Evolutionary conservation across 1,139 yeast species (phyloP).

Genomic region (Magnusiomyces ingens): DNA sequence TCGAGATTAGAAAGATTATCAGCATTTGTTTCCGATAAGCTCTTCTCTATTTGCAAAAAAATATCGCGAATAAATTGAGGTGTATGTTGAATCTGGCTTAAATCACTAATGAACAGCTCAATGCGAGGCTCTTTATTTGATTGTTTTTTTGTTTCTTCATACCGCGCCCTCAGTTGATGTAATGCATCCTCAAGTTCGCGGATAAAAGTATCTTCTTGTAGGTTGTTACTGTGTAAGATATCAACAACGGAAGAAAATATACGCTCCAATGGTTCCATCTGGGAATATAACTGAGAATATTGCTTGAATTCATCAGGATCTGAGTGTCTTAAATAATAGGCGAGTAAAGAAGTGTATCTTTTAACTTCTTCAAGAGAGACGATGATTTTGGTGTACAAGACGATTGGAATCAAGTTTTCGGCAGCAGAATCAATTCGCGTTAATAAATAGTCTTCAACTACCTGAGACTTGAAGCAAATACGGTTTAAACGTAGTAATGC

Average conservation of each 20-base stretch:
- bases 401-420: conserved; percentile 9
- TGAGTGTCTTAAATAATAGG: conserved; percentile 15
- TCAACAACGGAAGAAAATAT: conserved; percentile 17
- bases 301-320: conserved; percentile 18
- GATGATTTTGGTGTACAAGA: conserved; percentile 16
- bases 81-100: conserved; percentile 11
- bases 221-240: conserved; percentile 14
- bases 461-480: conserved; percentile 16
- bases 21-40: neutral
- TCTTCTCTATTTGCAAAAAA: neutral
- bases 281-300: conserved; percentile 13
- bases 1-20: conserved; percentile 1
- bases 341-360: conserved; percentile 14
- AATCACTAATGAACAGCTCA: conserved; percentile 12
- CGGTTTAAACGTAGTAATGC: conserved; percentile 18
- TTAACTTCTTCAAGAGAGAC: conserved; percentile 18
- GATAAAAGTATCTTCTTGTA: conserved; percentile 10
- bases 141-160: conserved; percentile 7
- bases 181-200: conserved; percentile 12
- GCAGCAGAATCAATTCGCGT: conserved; percentile 13
- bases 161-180: conserved; percentile 13
- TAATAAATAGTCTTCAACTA: conserved; percentile 15
- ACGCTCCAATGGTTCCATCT: conserved; percentile 16
- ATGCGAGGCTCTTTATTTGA: conserved; percentile 9
- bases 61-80: conserved; percentile 9